Conservation (phyloP, 768 basidiomycete genomes). For the Auriculariales sp. region DNA sequence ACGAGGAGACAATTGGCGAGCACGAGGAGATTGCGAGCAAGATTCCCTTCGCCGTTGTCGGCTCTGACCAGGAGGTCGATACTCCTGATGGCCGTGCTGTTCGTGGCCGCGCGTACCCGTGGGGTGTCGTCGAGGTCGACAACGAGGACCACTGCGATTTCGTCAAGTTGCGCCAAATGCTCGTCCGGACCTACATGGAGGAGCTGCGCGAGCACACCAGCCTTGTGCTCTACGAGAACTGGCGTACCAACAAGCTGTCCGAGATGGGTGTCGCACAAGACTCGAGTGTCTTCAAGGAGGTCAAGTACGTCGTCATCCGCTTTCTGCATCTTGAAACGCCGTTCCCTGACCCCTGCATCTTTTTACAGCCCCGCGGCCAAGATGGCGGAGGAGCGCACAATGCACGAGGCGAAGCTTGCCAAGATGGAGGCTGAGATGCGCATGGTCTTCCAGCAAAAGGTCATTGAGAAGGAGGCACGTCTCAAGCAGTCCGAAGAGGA, state of each 20-base stretch:
- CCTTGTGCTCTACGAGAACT: conserved; percentile 92
- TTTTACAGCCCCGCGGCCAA: conserved; percentile 75
- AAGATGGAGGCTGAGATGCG: conserved; percentile 99
- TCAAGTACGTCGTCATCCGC: conserved; percentile 61
- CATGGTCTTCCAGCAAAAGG: conserved; percentile 99
- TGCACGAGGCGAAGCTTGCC: conserved; percentile 93
- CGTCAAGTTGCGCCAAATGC: conserved; percentile 98
- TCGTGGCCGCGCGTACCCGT: conserved; percentile 91
- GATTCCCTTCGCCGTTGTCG: conserved; percentile 97
- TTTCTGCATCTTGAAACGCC: background rate
- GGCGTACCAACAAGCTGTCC: conserved; percentile 89
- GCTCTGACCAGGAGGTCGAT: conserved; percentile 70
- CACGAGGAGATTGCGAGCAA: conserved; percentile 96
- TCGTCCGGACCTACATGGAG: conserved; percentile 98
- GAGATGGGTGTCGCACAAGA: conserved; percentile 98
- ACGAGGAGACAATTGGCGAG: conserved; percentile 95
- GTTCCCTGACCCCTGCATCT: conserved; percentile 5
- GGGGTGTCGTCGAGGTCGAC: conserved; percentile 98
- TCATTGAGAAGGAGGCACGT: conserved; percentile 97
- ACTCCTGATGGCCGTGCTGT: conserved; percentile 84
- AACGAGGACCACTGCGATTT: conserved; percentile 99
- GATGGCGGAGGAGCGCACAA: conserved; percentile 86
- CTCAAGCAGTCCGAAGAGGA: conserved; percentile 99
- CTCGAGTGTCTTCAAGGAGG: conserved; percentile 94
- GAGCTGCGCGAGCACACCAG: conserved; percentile 96